A percentile compares a stretch with the other conserved stretches of the same genome.
Evolutionary conservation across 441 rosid species (phyloP).

Genomic region (Populus hybrid): DNA sequence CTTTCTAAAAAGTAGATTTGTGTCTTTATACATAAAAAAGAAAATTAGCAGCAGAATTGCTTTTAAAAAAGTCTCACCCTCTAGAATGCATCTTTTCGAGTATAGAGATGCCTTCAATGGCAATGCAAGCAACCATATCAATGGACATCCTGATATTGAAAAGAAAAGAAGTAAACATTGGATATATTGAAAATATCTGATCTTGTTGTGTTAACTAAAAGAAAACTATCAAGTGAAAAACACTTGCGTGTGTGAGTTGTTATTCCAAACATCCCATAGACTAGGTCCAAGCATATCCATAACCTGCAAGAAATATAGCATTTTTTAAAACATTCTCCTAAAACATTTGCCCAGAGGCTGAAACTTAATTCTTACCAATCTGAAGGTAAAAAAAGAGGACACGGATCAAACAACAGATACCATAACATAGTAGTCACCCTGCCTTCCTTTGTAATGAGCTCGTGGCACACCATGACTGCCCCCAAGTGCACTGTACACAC

Average conservation of each 20-base stretch:
- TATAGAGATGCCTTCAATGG: conserved; percentile 92
- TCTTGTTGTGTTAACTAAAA: background rate
- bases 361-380: background rate
- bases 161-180: conserved; percentile 2
- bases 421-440: conserved; percentile 92
- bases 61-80: conserved; percentile 46
- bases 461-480: conserved; percentile 97
- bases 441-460: conserved; percentile 87
- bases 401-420: conserved; percentile 38
- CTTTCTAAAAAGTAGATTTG: background rate
- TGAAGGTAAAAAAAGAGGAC: background rate
- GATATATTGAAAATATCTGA: background rate
- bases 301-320: conserved; percentile 48
- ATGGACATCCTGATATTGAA: conserved; percentile 69
- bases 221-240: background rate
- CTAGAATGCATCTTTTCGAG: conserved; percentile 87
- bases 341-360: background rate
- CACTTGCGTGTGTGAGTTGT: conserved; percentile 68
- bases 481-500: conserved; percentile 67
- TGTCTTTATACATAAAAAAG: background rate
- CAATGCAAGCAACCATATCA: conserved; percentile 98
- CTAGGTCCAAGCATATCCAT: conserved; percentile 96
- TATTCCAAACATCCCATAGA: conserved; percentile 97
- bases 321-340: background rate
- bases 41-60: conserved; percentile 13